phyloP scores from a whole-genome alignment of 768 basidiomycete species.

The Clitopilus passeckerianus region DNA sequence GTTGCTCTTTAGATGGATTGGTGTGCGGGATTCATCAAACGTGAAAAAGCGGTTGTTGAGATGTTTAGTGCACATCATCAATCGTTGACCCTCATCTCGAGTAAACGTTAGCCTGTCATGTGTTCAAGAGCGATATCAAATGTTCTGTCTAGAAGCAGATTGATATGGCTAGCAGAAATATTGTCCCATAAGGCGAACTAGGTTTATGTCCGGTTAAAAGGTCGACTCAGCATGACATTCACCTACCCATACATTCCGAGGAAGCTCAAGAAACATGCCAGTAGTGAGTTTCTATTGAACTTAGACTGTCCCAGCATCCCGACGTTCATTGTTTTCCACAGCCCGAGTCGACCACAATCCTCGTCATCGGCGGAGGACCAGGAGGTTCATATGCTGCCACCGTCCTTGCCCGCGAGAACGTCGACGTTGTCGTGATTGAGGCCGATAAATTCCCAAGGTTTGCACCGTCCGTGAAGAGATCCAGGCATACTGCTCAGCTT shows the following conservation, averaged over 20 bases:
- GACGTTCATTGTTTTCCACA: conserved; percentile 5
- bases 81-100: neutral
- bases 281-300: neutral
- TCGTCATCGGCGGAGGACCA: conserved; percentile 59
- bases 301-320: neutral
- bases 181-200: neutral
- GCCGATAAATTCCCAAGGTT: conserved; percentile 52
- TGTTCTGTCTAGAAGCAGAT: neutral
- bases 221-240: neutral
- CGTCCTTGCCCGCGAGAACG: conserved; percentile 50
- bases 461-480: neutral
- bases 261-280: neutral
- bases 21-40: too few relatives aligned
- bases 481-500: neutral
- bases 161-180: neutral
- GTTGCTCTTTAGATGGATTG: too few relatives aligned
- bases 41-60: too few relatives aligned
- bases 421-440: conserved; percentile 54
- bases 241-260: neutral
- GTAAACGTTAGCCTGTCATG: neutral
- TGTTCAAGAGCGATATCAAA: neutral
- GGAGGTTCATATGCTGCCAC: conserved; percentile 54
- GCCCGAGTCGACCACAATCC: conserved; percentile 22
- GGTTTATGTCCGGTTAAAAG: neutral
- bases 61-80: neutral